These are phyloP conservation scores for Starmerella geochares DNA, from an alignment of 805 yeast genomes.

Conservation along the genomic window DNA sequence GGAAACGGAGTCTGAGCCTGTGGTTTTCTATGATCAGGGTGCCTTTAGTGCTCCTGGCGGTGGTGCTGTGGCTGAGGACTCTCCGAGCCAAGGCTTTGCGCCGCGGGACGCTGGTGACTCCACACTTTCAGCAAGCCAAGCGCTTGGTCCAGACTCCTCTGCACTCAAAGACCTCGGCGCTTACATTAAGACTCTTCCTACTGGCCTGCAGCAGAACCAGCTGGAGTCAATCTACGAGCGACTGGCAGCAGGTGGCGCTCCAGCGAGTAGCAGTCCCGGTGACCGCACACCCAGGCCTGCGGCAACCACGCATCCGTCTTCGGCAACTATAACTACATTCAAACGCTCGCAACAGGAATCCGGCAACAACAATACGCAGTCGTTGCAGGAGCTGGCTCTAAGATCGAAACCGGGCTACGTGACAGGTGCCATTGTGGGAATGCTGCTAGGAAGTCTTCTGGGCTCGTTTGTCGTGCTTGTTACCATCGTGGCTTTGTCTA, in stretches of 20 bases:
- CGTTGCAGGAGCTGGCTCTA: not conserved
- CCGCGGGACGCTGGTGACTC: not conserved
- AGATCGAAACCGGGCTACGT: not conserved
- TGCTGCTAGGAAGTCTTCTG: not conserved
- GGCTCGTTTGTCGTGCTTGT: not conserved
- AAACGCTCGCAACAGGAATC: not conserved
- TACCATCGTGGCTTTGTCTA: not conserved
- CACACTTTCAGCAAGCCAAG: not conserved
- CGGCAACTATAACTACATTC: not conserved
- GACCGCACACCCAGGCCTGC: conserved; percentile 3
- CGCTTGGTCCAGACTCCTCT: not conserved
- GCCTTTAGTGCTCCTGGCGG: not conserved
- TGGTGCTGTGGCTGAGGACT: not conserved
- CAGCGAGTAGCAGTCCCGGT: not conserved
- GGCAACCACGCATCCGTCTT: not conserved
- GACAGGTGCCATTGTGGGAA: not conserved
- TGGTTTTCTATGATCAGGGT: not conserved
- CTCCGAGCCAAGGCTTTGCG: no score
- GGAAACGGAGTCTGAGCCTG: conserved; percentile 19
- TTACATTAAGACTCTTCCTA: not conserved
- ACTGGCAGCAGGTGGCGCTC: not conserved
- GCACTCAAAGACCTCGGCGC: not conserved
- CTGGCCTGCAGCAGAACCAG: not conserved
- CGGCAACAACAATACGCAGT: not conserved
- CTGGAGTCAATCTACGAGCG: not conserved